phyloP scores from a whole-genome alignment of 345 rosid genomes.

The Geranium brycei region DNA sequence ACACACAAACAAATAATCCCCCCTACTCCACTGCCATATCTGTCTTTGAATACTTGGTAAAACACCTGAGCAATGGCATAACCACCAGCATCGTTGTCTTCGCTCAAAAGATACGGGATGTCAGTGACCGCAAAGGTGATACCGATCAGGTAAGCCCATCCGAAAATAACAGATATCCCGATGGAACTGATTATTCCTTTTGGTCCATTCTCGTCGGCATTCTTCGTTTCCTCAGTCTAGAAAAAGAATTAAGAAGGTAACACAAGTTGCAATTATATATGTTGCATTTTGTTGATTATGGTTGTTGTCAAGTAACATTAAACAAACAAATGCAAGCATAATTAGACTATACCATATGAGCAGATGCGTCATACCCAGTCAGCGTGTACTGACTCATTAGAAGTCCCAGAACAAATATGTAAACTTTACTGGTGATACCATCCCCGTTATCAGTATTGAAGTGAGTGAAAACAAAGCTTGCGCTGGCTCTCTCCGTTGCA shows the following conservation, averaged over 20 bases:
- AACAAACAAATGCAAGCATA: too few relatives aligned
- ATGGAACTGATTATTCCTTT: conserved; percentile 78
- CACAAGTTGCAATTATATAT: neutral
- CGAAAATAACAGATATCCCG: conserved; percentile 78
- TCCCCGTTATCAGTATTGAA: conserved; percentile 72
- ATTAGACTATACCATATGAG: conserved; percentile 58
- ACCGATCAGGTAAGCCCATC: conserved; percentile 89
- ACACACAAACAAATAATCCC: conserved; percentile 82
- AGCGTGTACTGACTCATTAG: conserved; percentile 94
- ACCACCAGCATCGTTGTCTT: conserved; percentile 74
- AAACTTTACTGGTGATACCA: conserved; percentile 48
- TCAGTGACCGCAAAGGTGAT: conserved; percentile 76
- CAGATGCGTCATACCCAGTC: conserved; percentile 88
- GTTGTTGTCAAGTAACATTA: too few relatives aligned
- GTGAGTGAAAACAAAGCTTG: conserved; percentile 76
- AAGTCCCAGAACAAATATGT: conserved; percentile 82
- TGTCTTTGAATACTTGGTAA: conserved; percentile 63
- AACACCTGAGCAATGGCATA: conserved; percentile 87
- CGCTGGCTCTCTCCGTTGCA: conserved; percentile 64
- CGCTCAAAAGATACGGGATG: conserved; percentile 59
- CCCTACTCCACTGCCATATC: conserved; percentile 79
- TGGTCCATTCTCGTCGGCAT: conserved; percentile 80
- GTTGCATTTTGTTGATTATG: too few relatives aligned
- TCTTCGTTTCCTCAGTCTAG: conserved; percentile 90
- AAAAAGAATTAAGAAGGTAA: conserved; percentile 7